A percentile compares a stretch with the other conserved stretches of the same genome.
Evolutionary conservation across 495 filamentous ascomycete species (phyloP).

Genomic region (Penicillium arizonense): DNA sequence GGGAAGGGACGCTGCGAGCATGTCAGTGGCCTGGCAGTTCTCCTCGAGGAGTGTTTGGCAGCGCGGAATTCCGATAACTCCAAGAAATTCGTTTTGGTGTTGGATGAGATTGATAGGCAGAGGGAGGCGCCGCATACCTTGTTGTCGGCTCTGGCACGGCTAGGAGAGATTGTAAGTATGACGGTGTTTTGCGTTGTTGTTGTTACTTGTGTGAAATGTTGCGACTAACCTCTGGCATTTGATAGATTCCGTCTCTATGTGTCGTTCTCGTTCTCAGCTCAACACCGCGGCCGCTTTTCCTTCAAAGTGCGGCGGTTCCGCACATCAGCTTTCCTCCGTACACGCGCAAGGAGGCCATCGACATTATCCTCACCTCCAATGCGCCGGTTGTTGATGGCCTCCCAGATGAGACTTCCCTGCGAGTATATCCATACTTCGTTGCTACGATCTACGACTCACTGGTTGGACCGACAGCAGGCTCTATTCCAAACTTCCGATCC

Average conservation of each 20-base stretch:
- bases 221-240: constrained; percentile 3
- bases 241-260: constrained; percentile 76
- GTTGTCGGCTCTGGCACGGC: constrained; percentile 74
- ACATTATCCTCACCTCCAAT: constrained; percentile 60
- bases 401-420: constrained; percentile 26
- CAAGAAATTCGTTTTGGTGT: constrained; percentile 72
- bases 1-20: constrained; percentile 70
- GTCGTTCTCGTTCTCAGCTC: constrained; percentile 73
- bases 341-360: constrained; percentile 71
- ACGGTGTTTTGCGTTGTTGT: not conserved
- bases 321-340: constrained; percentile 86
- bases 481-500: constrained; percentile 38
- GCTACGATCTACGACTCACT: constrained; percentile 41
- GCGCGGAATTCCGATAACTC: constrained; percentile 20
- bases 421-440: constrained; percentile 44
- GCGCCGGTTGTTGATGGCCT: constrained; percentile 33
- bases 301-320: constrained; percentile 70
- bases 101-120: constrained; percentile 90
- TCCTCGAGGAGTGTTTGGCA: constrained; percentile 56
- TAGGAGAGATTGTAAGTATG: constrained; percentile 70
- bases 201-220: not conserved
- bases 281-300: constrained; percentile 64
- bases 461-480: constrained; percentile 44
- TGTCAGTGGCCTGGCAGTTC: constrained; percentile 67
- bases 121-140: constrained; percentile 77